A percentile compares a stretch with the other conserved stretches of the same genome.
Evolutionary conservation across 257 asterid genomes (phyloP).

Genomic region (Craterostigma plantagineum): DNA sequence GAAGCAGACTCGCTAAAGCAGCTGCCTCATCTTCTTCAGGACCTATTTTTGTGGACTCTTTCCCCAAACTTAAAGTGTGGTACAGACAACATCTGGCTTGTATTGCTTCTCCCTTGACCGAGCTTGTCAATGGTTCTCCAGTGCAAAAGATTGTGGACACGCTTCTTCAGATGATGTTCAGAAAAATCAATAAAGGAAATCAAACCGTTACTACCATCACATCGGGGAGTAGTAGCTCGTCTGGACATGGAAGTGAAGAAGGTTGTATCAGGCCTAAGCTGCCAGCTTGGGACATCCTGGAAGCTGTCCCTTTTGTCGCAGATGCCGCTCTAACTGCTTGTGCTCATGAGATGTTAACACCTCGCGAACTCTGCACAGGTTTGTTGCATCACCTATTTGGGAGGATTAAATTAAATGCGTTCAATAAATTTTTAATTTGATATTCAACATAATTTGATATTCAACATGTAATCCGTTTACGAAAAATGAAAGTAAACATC

Average conservation of each 20-base stretch:
- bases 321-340: constrained; percentile 96
- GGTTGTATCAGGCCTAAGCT: constrained; percentile 48
- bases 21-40: constrained; percentile 47
- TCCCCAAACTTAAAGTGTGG: constrained; percentile 91
- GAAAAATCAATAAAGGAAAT: constrained; percentile 43
- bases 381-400: constrained; percentile 9
- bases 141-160: constrained; percentile 69
- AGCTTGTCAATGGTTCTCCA: constrained; percentile 69
- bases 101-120: constrained; percentile 85
- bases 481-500: too few species aligned
- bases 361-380: constrained; percentile 98
- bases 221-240: constrained; percentile 72
- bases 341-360: constrained; percentile 78
- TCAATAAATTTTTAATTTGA: too few species aligned
- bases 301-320: constrained; percentile 90
- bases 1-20: constrained; percentile 60
- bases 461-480: too few species aligned
- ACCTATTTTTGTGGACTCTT: constrained; percentile 85
- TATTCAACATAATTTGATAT: too few species aligned
- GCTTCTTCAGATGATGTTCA: constrained; percentile 73
- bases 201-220: constrained; percentile 34
- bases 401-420: neutral
- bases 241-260: constrained; percentile 63
- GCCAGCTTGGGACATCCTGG: constrained; percentile 98
- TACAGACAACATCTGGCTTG: constrained; percentile 90